Percentiles rank a stretch among this genome's conserved stretches.
phyloP scores from a whole-genome alignment of 2,329 filamentous ascomycete species.

The Arthrinium puccinioides region DNA sequence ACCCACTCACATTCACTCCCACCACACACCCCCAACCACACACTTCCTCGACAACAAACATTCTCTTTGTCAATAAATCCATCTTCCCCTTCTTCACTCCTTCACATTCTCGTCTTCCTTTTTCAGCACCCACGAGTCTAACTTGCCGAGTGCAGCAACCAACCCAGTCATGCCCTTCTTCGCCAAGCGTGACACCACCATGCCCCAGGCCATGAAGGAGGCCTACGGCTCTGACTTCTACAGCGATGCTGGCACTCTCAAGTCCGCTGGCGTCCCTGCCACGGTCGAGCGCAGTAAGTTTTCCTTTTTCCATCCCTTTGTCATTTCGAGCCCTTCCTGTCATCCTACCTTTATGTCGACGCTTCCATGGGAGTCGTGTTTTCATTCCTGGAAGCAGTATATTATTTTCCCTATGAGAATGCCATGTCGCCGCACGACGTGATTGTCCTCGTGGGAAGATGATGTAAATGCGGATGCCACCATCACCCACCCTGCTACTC shows the following conservation, averaged over 20 bases:
- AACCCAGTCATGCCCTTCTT: constrained; percentile 1
- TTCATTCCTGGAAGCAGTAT: no score
- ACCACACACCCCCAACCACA: no score
- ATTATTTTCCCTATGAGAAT: no score
- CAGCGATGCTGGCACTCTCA: background rate
- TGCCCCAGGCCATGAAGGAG: constrained; percentile 1
- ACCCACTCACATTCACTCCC: background rate
- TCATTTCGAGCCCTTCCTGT: background rate
- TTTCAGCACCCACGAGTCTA: background rate
- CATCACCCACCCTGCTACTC: no score
- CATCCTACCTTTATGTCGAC: no score
- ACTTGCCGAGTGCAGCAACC: background rate
- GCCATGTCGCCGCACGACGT: no score
- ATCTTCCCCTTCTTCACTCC: no score
- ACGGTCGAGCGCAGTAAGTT: background rate
- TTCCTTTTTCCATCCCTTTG: background rate
- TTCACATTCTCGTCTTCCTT: background rate
- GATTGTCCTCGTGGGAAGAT: no score
- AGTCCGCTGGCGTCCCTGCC: background rate
- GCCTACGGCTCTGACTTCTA: background rate
- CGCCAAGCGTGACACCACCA: constrained; percentile 1
- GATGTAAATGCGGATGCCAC: no score
- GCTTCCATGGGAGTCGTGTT: no score
- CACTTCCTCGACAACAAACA: no score
- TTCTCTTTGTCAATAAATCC: no score